These are phyloP conservation scores for Phascolomyces articulosus DNA, from an alignment of 371 early-diverging fungal species.

Conservation along the genomic window DNA sequence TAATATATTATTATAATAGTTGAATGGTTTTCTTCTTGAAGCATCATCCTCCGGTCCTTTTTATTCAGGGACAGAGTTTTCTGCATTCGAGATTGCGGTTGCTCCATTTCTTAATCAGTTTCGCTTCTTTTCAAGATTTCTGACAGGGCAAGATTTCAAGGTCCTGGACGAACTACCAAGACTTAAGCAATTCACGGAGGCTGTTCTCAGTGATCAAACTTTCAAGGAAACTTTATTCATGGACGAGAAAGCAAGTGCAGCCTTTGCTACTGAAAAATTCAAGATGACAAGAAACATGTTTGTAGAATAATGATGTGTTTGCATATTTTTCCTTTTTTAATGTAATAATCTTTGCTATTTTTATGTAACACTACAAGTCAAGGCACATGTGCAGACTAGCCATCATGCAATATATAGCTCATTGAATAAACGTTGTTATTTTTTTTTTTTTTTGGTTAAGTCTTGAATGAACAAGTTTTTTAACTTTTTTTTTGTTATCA, in stretches of 20 bases:
- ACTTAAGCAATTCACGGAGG: neutral
- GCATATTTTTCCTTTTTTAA: too few relatives aligned
- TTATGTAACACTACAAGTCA: too few relatives aligned
- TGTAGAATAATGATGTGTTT: too few relatives aligned
- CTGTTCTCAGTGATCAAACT: neutral
- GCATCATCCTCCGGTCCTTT: slow-evolving; percentile 57
- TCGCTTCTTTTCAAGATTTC: neutral
- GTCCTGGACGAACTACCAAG: neutral
- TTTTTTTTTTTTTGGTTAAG: too few relatives aligned
- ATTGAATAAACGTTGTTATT: too few relatives aligned
- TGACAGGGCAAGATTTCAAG: neutral
- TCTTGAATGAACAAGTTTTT: too few relatives aligned
- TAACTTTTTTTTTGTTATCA: too few relatives aligned
- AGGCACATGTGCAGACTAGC: too few relatives aligned
- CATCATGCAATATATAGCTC: too few relatives aligned
- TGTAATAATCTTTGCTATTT: too few relatives aligned
- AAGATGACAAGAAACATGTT: neutral
- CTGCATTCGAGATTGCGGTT: slow-evolving; percentile 53
- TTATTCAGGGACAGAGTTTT: slow-evolving; percentile 53
- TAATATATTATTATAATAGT: slow-evolving; percentile 7
- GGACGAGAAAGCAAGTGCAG: neutral
- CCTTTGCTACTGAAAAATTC: neutral
- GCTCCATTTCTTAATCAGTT: slow-evolving; percentile 44
- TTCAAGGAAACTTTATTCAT: neutral
- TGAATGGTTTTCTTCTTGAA: slow-evolving; percentile 35